phyloP scores from a whole-genome alignment of 2,329 filamentous ascomycete genomes.

The Talaromyces funiculosus region DNA sequence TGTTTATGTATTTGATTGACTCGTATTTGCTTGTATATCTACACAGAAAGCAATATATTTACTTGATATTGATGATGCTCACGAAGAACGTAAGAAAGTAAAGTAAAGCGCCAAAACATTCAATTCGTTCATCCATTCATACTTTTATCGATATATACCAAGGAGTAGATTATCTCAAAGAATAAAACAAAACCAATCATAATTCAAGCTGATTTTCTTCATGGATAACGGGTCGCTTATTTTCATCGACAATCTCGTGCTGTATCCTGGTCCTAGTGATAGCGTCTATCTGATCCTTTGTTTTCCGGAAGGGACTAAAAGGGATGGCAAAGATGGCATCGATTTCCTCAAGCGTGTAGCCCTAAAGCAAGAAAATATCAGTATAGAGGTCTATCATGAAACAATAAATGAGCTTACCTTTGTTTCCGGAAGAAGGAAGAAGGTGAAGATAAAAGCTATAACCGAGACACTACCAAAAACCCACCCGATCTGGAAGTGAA shows the following conservation, averaged over 20 bases:
- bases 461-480: slow-evolving; percentile 19
- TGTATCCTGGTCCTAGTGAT: too few relatives aligned
- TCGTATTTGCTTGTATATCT: not conserved
- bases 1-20: not conserved
- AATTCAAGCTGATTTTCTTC: too few relatives aligned
- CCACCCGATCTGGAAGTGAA: slow-evolving; percentile 20
- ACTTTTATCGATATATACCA: not conserved
- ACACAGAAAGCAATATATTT: not conserved
- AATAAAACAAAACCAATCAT: too few relatives aligned
- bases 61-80: not conserved
- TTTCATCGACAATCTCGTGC: too few relatives aligned
- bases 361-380: too few relatives aligned
- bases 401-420: not conserved
- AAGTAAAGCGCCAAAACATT: too few relatives aligned
- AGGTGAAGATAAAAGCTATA: slow-evolving; percentile 17
- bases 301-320: not conserved
- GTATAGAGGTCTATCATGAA: too few relatives aligned
- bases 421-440: slow-evolving; percentile 18
- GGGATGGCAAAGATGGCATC: not conserved
- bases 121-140: too few relatives aligned
- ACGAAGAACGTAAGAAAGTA: not conserved
- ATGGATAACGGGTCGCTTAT: not conserved
- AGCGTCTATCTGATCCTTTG: too few relatives aligned
- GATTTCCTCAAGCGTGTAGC: not conserved
- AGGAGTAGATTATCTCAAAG: not conserved